Conservation (phyloP, 805 yeast species). For the Barnettozyma vustinii region DNA sequence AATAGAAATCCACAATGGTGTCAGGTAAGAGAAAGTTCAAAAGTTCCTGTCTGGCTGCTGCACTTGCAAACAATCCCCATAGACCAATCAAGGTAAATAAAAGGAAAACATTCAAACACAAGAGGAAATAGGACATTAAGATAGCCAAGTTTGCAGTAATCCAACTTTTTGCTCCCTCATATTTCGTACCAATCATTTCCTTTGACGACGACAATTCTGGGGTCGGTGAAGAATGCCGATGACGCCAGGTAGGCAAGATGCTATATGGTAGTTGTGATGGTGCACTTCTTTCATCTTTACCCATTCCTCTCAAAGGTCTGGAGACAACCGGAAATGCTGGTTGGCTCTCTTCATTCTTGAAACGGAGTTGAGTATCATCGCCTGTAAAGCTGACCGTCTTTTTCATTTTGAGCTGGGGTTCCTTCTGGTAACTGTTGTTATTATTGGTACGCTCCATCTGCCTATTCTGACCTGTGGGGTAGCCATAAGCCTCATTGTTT, state of each 20-base stretch:
- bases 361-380: neutral
- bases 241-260: neutral
- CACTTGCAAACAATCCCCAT: neutral
- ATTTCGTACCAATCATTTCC: neutral
- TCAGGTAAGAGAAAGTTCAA: slow-evolving; percentile 7
- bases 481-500: neutral
- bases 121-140: neutral
- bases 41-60: neutral
- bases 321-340: neutral
- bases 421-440: neutral
- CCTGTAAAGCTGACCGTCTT: neutral
- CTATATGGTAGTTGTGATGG: neutral
- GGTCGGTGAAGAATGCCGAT: neutral
- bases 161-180: neutral
- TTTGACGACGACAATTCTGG: neutral
- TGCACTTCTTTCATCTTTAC: neutral
- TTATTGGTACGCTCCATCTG: neutral
- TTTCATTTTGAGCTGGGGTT: neutral
- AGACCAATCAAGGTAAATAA: neutral
- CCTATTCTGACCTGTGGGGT: neutral
- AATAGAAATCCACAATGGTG: slow-evolving; percentile 14
- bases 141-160: neutral
- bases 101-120: neutral
- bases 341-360: neutral
- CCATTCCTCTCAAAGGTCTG: neutral